phyloP scores from a whole-genome alignment of 202 grass and related monocot genomes.

The Brachypodium distachyon region DNA sequence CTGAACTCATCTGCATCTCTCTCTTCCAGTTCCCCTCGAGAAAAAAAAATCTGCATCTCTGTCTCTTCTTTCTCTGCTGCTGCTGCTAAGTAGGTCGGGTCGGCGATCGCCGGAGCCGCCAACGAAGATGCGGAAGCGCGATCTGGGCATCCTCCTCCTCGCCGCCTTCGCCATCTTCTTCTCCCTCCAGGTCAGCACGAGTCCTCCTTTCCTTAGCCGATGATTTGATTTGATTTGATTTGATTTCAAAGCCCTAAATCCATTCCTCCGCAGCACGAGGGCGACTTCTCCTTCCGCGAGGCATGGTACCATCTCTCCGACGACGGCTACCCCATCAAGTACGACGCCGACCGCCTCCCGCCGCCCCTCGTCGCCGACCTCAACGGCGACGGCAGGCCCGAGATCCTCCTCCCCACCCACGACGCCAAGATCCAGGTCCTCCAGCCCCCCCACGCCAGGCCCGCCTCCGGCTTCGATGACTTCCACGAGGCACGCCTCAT shows the following conservation, averaged over 20 bases:
- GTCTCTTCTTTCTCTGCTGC: no score
- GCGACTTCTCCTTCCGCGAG: slow-evolving; percentile 84
- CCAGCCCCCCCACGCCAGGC: slow-evolving; percentile 25
- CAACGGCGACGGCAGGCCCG: slow-evolving; percentile 75
- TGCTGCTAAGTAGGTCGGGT: no score
- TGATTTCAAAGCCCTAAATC: background rate
- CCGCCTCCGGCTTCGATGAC: slow-evolving; percentile 26
- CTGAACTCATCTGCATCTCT: no score
- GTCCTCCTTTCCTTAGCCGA: background rate
- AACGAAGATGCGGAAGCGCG: slow-evolving; percentile 66
- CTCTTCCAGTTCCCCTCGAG: no score
- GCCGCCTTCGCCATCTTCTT: slow-evolving; percentile 91
- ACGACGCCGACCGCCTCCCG: slow-evolving; percentile 80
- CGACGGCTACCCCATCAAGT: slow-evolving; percentile 79
- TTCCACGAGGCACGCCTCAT: slow-evolving; percentile 75
- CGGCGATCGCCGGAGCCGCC: background rate
- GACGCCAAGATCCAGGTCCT: slow-evolving; percentile 82
- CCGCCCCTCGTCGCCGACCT: slow-evolving; percentile 75
- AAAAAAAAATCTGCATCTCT: no score
- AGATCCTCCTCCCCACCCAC: slow-evolving; percentile 82
- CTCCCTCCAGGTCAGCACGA: slow-evolving; percentile 51
- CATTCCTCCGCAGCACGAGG: slow-evolving; percentile 51
- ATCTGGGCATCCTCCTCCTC: slow-evolving; percentile 86
- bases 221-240: no score
- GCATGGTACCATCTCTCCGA: slow-evolving; percentile 83